Evolutionary conservation across 1,284 basidiomycete species (phyloP), one percentile per base, ranked within the genome.

Genomic region (Caloboletus firmus): DNA sequence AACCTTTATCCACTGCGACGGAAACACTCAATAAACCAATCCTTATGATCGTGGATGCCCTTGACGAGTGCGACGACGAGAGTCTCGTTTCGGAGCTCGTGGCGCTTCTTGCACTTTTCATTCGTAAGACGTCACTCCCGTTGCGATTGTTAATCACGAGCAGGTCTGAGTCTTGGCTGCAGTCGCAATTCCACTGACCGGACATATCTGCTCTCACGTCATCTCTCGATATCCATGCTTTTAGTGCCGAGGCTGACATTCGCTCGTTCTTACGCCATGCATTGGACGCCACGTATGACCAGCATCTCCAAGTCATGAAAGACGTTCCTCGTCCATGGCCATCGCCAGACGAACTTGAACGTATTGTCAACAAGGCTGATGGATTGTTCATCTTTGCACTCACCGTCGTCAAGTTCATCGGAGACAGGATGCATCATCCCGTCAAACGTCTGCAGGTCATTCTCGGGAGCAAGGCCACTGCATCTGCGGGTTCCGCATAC

Each of bases 361-460:
- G 41, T 0, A 45, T 70, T 1, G 58, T 64, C 24, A 49, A 36
- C n/a, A 67, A 60, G 43, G 57, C 68, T 3, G 49, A 37, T 6
- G 69, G 67, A 9, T 26, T 71, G 13, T 70, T 70, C 40, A 67
- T 63, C 7, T 63, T 63, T 31, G 65, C 69, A 0, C 39, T 53
- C 15, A 66, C 56, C 0, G 56, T 66, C n/a, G 53, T 50, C 56
- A 66, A 66, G 26, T 63, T 63, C 11, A 46, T 61, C 0, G 53
- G 58, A 22, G 59, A 30, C 13, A 55, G 40, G 42, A 46, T 30
- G 11, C 50, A 63, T 13, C 46, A 61, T 44, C 63, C 63, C 0
- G n/a, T 49, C 3, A 3, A 34, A 11, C 61, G 58, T 34, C 39
- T 63, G 9, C 58, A 63, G 13, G 55, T 41, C 18, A 59, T 65